Percentiles rank a stretch among this genome's conserved stretches.
phyloP scores from a whole-genome alignment of 306 rosid genomes.

The Acmispon strigosus region DNA sequence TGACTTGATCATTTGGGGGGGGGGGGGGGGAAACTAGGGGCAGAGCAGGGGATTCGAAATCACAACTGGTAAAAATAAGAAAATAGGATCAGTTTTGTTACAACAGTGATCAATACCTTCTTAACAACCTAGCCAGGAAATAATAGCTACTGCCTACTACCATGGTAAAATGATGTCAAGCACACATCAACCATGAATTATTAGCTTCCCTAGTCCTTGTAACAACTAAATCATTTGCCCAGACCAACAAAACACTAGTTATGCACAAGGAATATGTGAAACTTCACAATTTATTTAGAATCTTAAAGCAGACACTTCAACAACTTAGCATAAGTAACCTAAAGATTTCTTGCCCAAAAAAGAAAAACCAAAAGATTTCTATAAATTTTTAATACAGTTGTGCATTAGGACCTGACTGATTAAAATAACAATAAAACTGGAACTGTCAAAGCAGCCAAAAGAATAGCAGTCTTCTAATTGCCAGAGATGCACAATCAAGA shows the following conservation, averaged over 20 bases:
- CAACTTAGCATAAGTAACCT: not conserved
- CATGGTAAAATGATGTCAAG: not conserved
- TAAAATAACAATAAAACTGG: not conserved
- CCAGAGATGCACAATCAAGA: not conserved
- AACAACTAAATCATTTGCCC: not conserved
- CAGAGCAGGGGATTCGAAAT: not conserved
- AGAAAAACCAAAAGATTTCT: not conserved
- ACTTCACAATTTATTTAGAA: not conserved
- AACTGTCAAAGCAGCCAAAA: not conserved
- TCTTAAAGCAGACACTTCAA: not conserved
- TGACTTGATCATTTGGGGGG: not conserved
- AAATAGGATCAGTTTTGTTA: not conserved
- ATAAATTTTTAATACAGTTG: not conserved
- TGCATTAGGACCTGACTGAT: not conserved
- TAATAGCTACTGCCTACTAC: not conserved
- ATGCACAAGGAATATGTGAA: slow-evolving; percentile 13
- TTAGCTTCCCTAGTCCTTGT: not conserved
- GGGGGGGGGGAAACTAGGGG: not conserved
- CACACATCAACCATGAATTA: not conserved
- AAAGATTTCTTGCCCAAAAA: not conserved
- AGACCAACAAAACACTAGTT: slow-evolving; percentile 14
- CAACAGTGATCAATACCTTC: not conserved
- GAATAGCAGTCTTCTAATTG: not conserved
- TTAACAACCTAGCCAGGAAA: not conserved
- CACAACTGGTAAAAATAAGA: not conserved